Percentiles rank a stretch among this genome's conserved stretches.
phyloP scores from a whole-genome alignment of 352 stramenopile species.

The Pythium vanterpoolii region DNA sequence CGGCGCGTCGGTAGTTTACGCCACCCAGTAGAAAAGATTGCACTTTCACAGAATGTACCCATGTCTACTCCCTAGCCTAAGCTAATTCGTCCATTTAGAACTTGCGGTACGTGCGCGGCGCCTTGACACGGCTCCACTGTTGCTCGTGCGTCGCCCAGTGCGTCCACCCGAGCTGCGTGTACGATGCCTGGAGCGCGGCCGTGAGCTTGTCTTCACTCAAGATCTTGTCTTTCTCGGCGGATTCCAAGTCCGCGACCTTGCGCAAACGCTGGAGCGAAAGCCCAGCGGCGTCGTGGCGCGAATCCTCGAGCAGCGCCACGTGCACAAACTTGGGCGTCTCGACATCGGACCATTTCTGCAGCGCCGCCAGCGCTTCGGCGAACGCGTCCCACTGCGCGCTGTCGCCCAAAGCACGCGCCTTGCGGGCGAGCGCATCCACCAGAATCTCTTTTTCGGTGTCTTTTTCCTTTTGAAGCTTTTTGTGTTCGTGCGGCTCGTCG shows the following conservation, averaged over 20 bases:
- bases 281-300: slow-evolving; percentile 39
- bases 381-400: slow-evolving; percentile 55
- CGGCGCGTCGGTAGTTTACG: too few relatives aligned
- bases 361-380: slow-evolving; percentile 33
- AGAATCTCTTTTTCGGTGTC: slow-evolving; percentile 67
- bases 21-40: neutral
- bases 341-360: slow-evolving; percentile 80
- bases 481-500: slow-evolving; percentile 45
- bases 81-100: slow-evolving; percentile 35
- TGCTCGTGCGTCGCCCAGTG: slow-evolving; percentile 55
- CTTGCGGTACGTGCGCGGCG: slow-evolving; percentile 49
- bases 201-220: slow-evolving; percentile 53
- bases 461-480: slow-evolving; percentile 78
- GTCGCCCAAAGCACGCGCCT: slow-evolving; percentile 70
- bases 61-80: slow-evolving; percentile 4
- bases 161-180: slow-evolving; percentile 45
- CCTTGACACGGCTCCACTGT: slow-evolving; percentile 57
- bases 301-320: slow-evolving; percentile 58
- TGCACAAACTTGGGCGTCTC: slow-evolving; percentile 51
- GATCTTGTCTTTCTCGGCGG: slow-evolving; percentile 66
- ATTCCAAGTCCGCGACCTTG: slow-evolving; percentile 60
- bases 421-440: slow-evolving; percentile 60
- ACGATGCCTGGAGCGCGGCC: slow-evolving; percentile 34
- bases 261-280: slow-evolving; percentile 67
- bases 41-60: neutral